Percentiles rank a stretch among this genome's conserved stretches.
Conservation (phyloP, 2,329 filamentous ascomycete species). For the Aspergillus calidoustus region DNA sequence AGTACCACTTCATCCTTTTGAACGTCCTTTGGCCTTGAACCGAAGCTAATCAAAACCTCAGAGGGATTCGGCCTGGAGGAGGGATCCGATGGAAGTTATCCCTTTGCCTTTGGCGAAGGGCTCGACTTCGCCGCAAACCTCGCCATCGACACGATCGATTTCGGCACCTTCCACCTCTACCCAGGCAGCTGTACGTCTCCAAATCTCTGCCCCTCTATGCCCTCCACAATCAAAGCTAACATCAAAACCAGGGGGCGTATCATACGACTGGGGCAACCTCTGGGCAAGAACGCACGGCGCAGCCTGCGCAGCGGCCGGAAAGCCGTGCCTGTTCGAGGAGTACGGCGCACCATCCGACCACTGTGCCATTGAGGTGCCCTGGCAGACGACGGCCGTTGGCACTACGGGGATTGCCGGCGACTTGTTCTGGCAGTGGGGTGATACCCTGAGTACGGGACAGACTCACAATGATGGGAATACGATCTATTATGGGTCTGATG, state of each 20-base stretch:
- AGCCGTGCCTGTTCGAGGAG: conserved; percentile 49
- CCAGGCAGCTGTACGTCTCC: conserved; percentile 47
- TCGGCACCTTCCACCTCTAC: conserved; percentile 62
- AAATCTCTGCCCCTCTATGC: neutral
- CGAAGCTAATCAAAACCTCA: conserved; percentile 6
- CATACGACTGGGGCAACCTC: conserved; percentile 48
- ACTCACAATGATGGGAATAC: conserved; percentile 39
- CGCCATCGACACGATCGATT: conserved; percentile 59
- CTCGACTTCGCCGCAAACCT: conserved; percentile 59
- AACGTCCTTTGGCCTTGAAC: neutral
- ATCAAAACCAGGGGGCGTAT: conserved; percentile 36
- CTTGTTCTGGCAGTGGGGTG: conserved; percentile 46
- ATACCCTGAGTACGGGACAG: conserved; percentile 34
- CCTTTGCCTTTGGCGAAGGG: conserved; percentile 57
- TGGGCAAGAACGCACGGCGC: conserved; percentile 55
- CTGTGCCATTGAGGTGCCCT: conserved; percentile 35
- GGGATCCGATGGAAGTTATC: conserved; percentile 57
- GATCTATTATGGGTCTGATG: conserved; percentile 36
- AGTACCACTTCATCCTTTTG: neutral
- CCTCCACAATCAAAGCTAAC: neutral
- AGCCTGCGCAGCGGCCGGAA: conserved; percentile 42
- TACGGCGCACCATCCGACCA: conserved; percentile 39
- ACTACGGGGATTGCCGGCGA: conserved; percentile 41
- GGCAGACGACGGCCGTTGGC: conserved; percentile 41
- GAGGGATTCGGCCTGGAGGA: conserved; percentile 60